Evolutionary conservation across 257 asterid genomes (phyloP), one percentile per base, ranked within the genome.

Genomic region (Solanum microdontum): DNA sequence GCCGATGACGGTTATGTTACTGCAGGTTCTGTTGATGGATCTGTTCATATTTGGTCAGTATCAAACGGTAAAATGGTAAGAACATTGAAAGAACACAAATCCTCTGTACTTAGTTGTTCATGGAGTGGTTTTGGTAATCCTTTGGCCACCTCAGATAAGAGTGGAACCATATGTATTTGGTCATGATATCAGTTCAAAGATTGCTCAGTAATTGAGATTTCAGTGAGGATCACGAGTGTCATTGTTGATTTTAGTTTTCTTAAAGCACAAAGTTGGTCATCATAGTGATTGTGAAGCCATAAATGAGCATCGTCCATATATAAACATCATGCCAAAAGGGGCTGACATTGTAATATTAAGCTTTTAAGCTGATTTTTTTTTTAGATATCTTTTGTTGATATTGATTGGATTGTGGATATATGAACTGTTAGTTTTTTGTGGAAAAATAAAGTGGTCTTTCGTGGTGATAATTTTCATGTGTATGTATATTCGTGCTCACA

Each of bases 81-180:
- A 89, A 95, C 96, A 37, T 87, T 95, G 62, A 97, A 93, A 92
- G 99, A 95, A 89, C 96, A 93, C 79, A 88, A 94, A 0, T 90
- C 96, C 66, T 89, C 99, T 0, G 97, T 97, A n/a, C 85, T 97
- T 17, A 91, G 94, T 89, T 94, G 99, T 89, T 91, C 97, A 13
- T 95, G 99, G 99, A 93, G 97, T 91, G 92, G 90, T 40, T 90
- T 93, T 45, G 99, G 99, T 76, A 94, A 94, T 83, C 94, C 97
- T 69, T 87, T 97, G 60, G 99, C 98, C 64, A 90, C 96, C 39
- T 91, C 98, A 2, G 98, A 97, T 77, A 95, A 91, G 94, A 93
- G 93, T 79, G 99, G 98, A 6, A 88, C 86, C 62, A 87, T 97
- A 76, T 94, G 99, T 86, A 68, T 93, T 48, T 95, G 98, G 99